These are phyloP conservation scores for Exserohilum rostratum DNA, from an alignment of 2,329 filamentous ascomycete species.

Conservation along the genomic window DNA sequence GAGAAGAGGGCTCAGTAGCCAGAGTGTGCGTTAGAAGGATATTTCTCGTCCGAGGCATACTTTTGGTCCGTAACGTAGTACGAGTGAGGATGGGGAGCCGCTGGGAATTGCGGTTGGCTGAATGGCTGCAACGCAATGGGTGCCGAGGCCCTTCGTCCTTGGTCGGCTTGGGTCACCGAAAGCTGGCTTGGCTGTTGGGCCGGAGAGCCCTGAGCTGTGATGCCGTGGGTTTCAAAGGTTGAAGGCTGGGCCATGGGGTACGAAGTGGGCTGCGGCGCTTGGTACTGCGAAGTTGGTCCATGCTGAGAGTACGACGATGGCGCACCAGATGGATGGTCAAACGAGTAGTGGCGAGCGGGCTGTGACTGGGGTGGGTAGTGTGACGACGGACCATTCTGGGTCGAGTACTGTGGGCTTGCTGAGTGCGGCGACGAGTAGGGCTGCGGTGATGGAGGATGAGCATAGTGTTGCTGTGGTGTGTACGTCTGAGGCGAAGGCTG, in stretches of 20 bases:
- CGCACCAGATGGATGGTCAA: conserved; percentile 22
- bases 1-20: conserved; percentile 8
- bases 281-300: conserved; percentile 25
- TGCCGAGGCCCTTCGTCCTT: conserved; percentile 40
- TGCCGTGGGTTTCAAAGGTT: conserved; percentile 31
- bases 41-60: conserved; percentile 25
- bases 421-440: conserved; percentile 31
- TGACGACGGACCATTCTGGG: conserved; percentile 22
- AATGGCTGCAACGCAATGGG: conserved; percentile 38
- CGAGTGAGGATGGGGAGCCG: conserved; percentile 30
- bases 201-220: conserved; percentile 25
- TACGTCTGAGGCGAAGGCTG: conserved; percentile 24
- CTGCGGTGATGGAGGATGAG: conserved; percentile 35
- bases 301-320: conserved; percentile 34
- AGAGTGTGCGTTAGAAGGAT: conserved; percentile 14
- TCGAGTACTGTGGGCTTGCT: conserved; percentile 27
- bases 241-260: conserved; percentile 33
- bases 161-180: conserved; percentile 27
- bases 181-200: conserved; percentile 23
- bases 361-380: conserved; percentile 31
- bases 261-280: conserved; percentile 30
- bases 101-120: conserved; percentile 27
- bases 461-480: conserved; percentile 28
- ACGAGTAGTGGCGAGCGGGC: conserved; percentile 27
- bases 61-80: conserved; percentile 43